Base-by-base conservation (phyloP, 345 rosid species). In the Hibiscus trionum region DNA sequence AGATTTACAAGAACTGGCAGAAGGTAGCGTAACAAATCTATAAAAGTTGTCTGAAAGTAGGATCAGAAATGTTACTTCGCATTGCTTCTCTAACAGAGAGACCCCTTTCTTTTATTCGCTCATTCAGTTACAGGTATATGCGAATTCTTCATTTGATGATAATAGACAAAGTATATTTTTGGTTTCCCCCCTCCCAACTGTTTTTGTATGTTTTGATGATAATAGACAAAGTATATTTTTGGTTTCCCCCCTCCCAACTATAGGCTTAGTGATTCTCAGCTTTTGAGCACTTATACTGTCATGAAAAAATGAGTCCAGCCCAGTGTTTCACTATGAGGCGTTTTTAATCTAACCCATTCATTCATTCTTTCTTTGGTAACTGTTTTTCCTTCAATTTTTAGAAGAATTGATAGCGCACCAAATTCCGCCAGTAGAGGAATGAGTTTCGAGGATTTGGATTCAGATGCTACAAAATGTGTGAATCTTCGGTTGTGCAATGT, bases 401-500 rank as follows among this genome's bases (percentile, higher is more conserved):
- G 84, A 75, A 75, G 50, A 73, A 63, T 62, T 10, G 35, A n/a
- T 42, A 60, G 19, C 8, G 37, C 69, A 53, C 37, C 66, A 33
- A 77, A 27, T 52, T 63, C 71, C 59, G 47, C 57, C 69, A 72
- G 7, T 2, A 44, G 68, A 74, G 80, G 76, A 3, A 88, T 86
- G 97, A 87, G 81, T 73, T 49, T 14, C 68, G 80, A 72, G 37
- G 77, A 77, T 73, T 56, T 80, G 16, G 59, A 68, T 75, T 39
- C 85, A 1, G 29, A 71, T 58, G 75, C 78, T 64, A 84, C 78
- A 61, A 81, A 31, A 49, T 19, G 65, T 72, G 88, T 80, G 15
- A 52, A 60, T 76, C 86, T 77, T 73, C 86, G 95, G 56, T 19
- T 90, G 42, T 84, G 91, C 77, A 82, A 80, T 68, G 88, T 91